phyloP scores from a whole-genome alignment of 495 filamentous ascomycete species.

The Cetradonia linearis region DNA sequence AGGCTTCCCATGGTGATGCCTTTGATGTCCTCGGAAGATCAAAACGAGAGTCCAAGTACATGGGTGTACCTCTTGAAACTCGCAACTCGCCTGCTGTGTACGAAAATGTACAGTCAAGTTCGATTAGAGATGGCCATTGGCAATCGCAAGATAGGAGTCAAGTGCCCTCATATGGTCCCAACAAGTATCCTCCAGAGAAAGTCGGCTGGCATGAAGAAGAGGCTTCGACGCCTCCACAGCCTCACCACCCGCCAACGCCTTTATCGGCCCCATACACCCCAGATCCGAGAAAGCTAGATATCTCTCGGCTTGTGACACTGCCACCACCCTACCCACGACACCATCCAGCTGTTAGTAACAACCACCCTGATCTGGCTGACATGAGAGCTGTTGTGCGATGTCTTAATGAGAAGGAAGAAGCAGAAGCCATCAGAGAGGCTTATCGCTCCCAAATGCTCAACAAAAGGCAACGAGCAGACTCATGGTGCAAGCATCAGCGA shows the following conservation, averaged over 20 bases:
- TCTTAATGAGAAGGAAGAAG: conserved; percentile 63
- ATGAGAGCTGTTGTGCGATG: conserved; percentile 66
- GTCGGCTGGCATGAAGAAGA: conserved; percentile 61
- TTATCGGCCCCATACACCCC: conserved; percentile 32
- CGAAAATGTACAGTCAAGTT: conserved; percentile 3
- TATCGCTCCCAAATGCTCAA: conserved; percentile 38
- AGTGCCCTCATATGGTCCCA: conserved; percentile 39
- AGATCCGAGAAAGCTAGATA: conserved; percentile 55
- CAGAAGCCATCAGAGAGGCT: conserved; percentile 54
- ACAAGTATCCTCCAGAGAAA: conserved; percentile 82
- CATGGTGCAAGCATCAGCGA: conserved; percentile 38
- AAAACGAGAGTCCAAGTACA: conserved; percentile 88
- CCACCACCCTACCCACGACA: conserved; percentile 89
- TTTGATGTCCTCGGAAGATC: conserved; percentile 54
- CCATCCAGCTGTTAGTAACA: conserved; percentile 91
- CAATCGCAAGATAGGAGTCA: conserved; percentile 26
- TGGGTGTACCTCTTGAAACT: conserved; percentile 70
- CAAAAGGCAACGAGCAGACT: conserved; percentile 33
- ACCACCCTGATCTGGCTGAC: conserved; percentile 74
- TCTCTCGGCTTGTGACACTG: conserved; percentile 83
- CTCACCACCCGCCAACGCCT: conserved; percentile 18
- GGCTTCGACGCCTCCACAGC: conserved; percentile 23
- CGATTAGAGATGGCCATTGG: background rate
- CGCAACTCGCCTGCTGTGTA: conserved; percentile 37
- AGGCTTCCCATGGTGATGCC: conserved; percentile 39